Percentiles rank a stretch among this genome's conserved stretches.
Evolutionary conservation across 1,284 basidiomycete genomes (phyloP).

Genomic region (Apiotrichum porosum): DNA sequence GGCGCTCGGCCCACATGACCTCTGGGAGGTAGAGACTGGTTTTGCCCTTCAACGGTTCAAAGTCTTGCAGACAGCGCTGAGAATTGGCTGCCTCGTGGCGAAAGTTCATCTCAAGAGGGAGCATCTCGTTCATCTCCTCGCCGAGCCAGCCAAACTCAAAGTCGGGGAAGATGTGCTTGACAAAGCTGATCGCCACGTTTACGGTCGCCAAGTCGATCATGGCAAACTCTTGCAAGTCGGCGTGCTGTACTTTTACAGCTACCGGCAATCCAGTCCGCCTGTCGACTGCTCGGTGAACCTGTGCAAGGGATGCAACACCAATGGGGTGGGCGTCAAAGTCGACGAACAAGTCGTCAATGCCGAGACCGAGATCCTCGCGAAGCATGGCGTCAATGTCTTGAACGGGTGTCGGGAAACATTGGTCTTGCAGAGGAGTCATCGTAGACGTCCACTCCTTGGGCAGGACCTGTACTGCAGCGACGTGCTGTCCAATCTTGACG

Average conservation of each 20-base stretch:
- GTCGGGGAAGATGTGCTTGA: constrained; percentile 70
- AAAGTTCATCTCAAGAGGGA: constrained; percentile 82
- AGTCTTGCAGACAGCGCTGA: constrained; percentile 65
- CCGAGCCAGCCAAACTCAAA: constrained; percentile 88
- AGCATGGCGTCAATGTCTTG: constrained; percentile 45
- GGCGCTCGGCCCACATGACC: constrained; percentile 73
- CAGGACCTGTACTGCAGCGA: constrained; percentile 63
- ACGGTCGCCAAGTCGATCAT: constrained; percentile 64
- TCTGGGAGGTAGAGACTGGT: constrained; percentile 89
- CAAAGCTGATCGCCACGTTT: constrained; percentile 61
- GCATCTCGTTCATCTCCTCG: constrained; percentile 85
- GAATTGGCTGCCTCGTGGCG: constrained; percentile 86
- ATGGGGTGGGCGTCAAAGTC: constrained; percentile 86
- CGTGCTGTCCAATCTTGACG: constrained; percentile 68
- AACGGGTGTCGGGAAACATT: constrained; percentile 48
- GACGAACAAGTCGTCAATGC: constrained; percentile 54
- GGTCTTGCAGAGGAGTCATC: constrained; percentile 74
- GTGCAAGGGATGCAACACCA: constrained; percentile 87
- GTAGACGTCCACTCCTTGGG: constrained; percentile 66
- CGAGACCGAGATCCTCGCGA: constrained; percentile 34
- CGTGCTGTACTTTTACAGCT: constrained; percentile 98
- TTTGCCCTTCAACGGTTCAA: constrained; percentile 57
- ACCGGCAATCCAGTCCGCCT: constrained; percentile 66
- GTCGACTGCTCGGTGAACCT: constrained; percentile 84
- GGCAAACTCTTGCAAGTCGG: constrained; percentile 87